Evolutionary conservation across 2,329 filamentous ascomycete species (phyloP), one percentile per base, ranked within the genome.

Genomic region (Epicoccum nigrum): DNA sequence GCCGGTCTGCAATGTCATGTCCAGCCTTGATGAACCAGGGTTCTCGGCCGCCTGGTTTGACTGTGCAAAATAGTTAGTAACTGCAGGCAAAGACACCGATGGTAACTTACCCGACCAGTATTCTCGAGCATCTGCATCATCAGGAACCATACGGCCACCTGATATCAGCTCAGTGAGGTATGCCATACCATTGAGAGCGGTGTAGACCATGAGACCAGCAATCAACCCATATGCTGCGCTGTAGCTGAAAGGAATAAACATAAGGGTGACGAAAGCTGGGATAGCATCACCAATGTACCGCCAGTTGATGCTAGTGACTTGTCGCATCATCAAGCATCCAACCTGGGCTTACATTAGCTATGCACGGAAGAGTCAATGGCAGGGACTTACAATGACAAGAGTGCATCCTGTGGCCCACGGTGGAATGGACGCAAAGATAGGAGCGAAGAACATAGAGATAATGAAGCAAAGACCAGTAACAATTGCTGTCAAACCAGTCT

Each of bases 341-440:
- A 75, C 71, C 65, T 73, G 19, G 15, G 17, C 21, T 32, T 23
- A 7, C 9, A 50, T 72, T 52, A 69, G 59, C 17, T n/a, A 3
- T n/a, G 25, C 33, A 19, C 42, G 20, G 16, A n/a, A 8, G 4
- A 37, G 8, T 2, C 7, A n/a, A 23, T 13, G 4, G 9, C 15
- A 8, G 19, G 8, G 21, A 12, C 32, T 61, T 61, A 95, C 89
- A 31, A 95, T 83, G 56, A 95, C 81, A 25, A 95, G 81, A 12
- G 91, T 91, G 70, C 88, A 92, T 41, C 91, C 91, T 0, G 90
- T 96, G 3, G 91, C 91, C 89, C 90, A 95, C 0, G 90, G 86
- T 3, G 91, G 91, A 45, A 95, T 94, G 0, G 89, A 93, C 5
- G 91, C 90, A 67, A 95, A 95, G 45, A 95, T 93, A 0, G 91